Evolutionary conservation across 2,329 filamentous ascomycete genomes (phyloP).

Genomic region (Amesomyces nigricolor): DNA sequence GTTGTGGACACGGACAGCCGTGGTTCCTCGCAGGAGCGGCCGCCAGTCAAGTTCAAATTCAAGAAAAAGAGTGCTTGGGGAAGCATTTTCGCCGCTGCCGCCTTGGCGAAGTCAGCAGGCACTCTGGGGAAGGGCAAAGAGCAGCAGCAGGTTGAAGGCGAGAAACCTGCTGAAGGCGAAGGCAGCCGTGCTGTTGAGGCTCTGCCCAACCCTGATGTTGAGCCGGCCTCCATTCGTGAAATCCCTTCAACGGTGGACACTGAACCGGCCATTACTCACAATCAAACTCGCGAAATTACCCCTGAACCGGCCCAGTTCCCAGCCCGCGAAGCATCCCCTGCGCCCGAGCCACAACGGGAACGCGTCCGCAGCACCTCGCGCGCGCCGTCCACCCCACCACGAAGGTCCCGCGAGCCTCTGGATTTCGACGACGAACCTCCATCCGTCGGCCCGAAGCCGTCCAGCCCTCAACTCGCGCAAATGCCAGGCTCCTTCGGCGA

Average conservation of each 20-base stretch:
- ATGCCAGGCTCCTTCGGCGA: slow-evolving; percentile 62
- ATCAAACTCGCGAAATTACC: not conserved
- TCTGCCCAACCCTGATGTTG: not conserved
- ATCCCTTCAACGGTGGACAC: not conserved
- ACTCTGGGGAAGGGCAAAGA: slow-evolving; percentile 16
- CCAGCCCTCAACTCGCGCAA: slow-evolving; percentile 41
- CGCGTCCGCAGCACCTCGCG: not conserved
- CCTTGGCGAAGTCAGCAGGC: slow-evolving; percentile 34
- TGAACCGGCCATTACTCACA: not conserved
- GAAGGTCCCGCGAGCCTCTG: slow-evolving; percentile 32
- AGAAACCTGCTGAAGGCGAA: not conserved
- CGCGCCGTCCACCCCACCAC: slow-evolving; percentile 11
- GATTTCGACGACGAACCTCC: slow-evolving; percentile 41
- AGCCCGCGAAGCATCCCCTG: slow-evolving; percentile 2
- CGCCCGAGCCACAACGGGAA: not conserved
- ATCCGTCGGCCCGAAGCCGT: slow-evolving; percentile 52
- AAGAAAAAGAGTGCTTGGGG: slow-evolving; percentile 40
- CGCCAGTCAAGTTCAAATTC: slow-evolving; percentile 15
- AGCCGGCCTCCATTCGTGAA: not conserved
- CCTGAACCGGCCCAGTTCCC: not conserved
- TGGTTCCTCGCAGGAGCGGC: slow-evolving; percentile 30
- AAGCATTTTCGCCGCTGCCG: slow-evolving; percentile 44
- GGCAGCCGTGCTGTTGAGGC: slow-evolving; percentile 6
- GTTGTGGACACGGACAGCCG: slow-evolving; percentile 50
- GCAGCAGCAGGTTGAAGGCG: slow-evolving; percentile 6